Conservation (phyloP, 1,284 basidiomycete genomes). For the Ustilago crameri region DNA sequence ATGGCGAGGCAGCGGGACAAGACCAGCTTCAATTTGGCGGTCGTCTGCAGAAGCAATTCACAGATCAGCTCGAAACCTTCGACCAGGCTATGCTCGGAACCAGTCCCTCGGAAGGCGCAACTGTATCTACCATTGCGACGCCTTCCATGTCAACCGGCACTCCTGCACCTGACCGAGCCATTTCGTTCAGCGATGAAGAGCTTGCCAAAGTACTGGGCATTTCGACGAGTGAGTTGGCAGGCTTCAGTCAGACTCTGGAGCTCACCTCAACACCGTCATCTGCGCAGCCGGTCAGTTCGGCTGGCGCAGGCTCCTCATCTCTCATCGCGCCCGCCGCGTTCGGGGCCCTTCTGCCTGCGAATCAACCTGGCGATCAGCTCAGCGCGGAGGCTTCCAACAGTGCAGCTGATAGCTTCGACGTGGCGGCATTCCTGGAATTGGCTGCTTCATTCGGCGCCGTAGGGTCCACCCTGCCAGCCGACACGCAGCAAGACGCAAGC, state of each 20-base stretch:
- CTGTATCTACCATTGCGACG: constrained; percentile 11
- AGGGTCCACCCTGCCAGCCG: not conserved
- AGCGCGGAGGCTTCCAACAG: not conserved
- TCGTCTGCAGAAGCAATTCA: too few species aligned
- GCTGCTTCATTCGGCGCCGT: constrained; percentile 25
- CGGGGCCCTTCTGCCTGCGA: not conserved
- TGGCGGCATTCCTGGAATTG: constrained; percentile 40
- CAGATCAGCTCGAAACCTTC: not conserved
- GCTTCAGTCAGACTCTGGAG: constrained; percentile 42
- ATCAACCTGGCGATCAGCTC: not conserved
- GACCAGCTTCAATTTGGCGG: too few species aligned
- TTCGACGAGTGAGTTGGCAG: constrained; percentile 38
- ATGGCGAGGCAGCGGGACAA: too few species aligned
- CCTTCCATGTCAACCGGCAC: constrained; percentile 13
- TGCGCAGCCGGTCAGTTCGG: not conserved
- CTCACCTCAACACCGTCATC: constrained; percentile 12
- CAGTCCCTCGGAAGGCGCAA: constrained; percentile 15
- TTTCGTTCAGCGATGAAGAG: constrained; percentile 42
- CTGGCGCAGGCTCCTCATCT: not conserved
- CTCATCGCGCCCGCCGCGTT: not conserved
- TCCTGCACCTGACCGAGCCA: constrained; percentile 11
- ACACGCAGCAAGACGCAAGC: not conserved
- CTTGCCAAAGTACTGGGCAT: constrained; percentile 48
- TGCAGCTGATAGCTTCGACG: constrained; percentile 25
- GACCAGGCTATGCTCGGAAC: not conserved